phyloP scores from a whole-genome alignment of 768 basidiomycete genomes.

The Amanita exitialis region DNA sequence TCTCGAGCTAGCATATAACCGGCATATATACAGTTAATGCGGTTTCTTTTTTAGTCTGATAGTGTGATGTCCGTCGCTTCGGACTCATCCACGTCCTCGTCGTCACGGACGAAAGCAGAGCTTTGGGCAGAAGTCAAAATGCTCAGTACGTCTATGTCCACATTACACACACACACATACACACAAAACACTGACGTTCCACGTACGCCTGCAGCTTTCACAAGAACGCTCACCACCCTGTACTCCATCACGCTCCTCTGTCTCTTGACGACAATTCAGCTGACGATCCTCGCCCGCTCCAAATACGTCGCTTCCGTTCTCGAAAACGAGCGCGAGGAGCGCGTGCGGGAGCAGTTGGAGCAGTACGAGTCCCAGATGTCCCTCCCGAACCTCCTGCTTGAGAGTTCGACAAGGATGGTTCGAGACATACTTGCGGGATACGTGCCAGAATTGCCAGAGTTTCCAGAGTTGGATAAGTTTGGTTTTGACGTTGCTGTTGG shows the following conservation, averaged over 20 bases:
- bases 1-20: not conserved
- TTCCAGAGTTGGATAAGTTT: not conserved
- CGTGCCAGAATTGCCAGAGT: too few species aligned
- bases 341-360: slow-evolving; percentile 29
- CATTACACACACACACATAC: too few species aligned
- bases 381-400: slow-evolving; percentile 29
- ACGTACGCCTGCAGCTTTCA: slow-evolving; percentile 84
- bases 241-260: slow-evolving; percentile 82
- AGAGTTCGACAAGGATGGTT: slow-evolving; percentile 14
- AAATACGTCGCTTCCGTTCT: slow-evolving; percentile 70
- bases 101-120: slow-evolving; percentile 57
- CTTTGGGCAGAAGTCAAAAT: slow-evolving; percentile 93
- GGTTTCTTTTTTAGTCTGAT: slow-evolving; percentile 18
- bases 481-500: slow-evolving; percentile 12
- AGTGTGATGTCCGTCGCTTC: slow-evolving; percentile 19
- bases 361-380: slow-evolving; percentile 26
- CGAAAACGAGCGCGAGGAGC: slow-evolving; percentile 51
- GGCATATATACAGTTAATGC: not conserved
- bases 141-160: slow-evolving; percentile 62
- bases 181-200: too few species aligned
- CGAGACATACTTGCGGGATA: slow-evolving; percentile 13
- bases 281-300: slow-evolving; percentile 72
- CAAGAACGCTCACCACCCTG: slow-evolving; percentile 75
- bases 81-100: slow-evolving; percentile 13
- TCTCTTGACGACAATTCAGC: slow-evolving; percentile 79